Evolutionary conservation across 805 yeast genomes (phyloP).

Genomic region (Hermanozyma aechmeae): DNA sequence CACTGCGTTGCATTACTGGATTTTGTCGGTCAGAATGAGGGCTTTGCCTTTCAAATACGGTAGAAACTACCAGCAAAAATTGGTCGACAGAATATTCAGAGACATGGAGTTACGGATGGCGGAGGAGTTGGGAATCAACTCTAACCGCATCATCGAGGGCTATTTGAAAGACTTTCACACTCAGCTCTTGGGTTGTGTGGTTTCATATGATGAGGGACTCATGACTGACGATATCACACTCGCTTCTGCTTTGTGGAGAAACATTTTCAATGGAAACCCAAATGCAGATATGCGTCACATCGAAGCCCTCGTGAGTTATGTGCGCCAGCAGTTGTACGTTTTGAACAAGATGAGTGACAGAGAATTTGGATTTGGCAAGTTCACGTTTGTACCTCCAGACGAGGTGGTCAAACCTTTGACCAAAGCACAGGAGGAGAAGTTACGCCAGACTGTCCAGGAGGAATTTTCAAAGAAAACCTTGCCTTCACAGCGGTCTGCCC

Average conservation of each 20-base stretch:
- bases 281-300: constrained; percentile 74
- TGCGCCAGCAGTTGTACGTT: constrained; percentile 83
- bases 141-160: constrained; percentile 74
- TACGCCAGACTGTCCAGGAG: constrained; percentile 40
- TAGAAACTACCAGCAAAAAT: constrained; percentile 80
- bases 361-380: constrained; percentile 88
- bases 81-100: constrained; percentile 79
- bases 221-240: constrained; percentile 68
- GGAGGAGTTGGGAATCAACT: constrained; percentile 76
- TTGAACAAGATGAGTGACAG: constrained; percentile 79
- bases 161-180: constrained; percentile 85
- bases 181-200: constrained; percentile 81
- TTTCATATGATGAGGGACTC: constrained; percentile 90
- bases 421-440: constrained; percentile 48
- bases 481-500: constrained; percentile 49
- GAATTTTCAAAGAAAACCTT: constrained; percentile 44
- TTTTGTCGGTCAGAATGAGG: constrained; percentile 89
- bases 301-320: constrained; percentile 84
- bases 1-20: constrained; percentile 87
- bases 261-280: constrained; percentile 77
- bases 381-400: constrained; percentile 76
- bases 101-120: constrained; percentile 83
- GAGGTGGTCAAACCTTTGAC: constrained; percentile 68
- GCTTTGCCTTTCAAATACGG: constrained; percentile 90
- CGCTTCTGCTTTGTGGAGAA: constrained; percentile 83